Conservation (phyloP, 2,329 filamentous ascomycete genomes). For the Botrytis cinerea region DNA sequence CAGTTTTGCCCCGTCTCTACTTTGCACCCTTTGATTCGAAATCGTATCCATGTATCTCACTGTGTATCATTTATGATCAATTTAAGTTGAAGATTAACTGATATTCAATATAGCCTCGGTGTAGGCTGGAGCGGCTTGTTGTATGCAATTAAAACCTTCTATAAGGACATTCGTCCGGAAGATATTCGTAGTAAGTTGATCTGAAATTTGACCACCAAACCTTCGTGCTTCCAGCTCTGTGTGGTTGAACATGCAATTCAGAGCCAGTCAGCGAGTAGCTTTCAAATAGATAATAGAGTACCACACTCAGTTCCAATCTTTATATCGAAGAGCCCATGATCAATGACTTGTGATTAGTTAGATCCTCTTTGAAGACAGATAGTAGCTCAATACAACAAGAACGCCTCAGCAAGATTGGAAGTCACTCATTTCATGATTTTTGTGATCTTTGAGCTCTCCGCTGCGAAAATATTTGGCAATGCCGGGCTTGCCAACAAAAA, state of each 20-base stretch:
- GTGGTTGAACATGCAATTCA: neutral
- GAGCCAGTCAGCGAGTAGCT: neutral
- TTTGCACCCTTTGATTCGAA: neutral
- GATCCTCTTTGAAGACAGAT: no score
- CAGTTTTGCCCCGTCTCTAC: neutral
- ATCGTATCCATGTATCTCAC: neutral
- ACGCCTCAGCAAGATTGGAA: no score
- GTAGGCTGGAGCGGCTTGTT: neutral
- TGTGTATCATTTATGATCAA: neutral
- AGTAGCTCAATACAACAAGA: no score
- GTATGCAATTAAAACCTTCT: neutral
- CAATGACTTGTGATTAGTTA: no score
- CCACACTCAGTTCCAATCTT: neutral
- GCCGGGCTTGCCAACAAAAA: no score
- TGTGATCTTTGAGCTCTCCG: no score
- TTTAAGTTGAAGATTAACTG: neutral
- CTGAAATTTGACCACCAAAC: neutral
- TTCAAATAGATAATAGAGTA: neutral
- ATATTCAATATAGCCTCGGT: neutral
- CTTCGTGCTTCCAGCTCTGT: no score
- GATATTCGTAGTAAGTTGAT: slow-evolving; percentile 2
- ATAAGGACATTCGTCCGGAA: neutral
- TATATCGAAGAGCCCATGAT: no score
- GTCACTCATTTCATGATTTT: no score
- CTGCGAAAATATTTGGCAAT: no score